Percentiles rank a stretch among this genome's conserved stretches.
phyloP scores from a whole-genome alignment of 2,329 filamentous ascomycete species.

The Xenoacremonium recifei region DNA sequence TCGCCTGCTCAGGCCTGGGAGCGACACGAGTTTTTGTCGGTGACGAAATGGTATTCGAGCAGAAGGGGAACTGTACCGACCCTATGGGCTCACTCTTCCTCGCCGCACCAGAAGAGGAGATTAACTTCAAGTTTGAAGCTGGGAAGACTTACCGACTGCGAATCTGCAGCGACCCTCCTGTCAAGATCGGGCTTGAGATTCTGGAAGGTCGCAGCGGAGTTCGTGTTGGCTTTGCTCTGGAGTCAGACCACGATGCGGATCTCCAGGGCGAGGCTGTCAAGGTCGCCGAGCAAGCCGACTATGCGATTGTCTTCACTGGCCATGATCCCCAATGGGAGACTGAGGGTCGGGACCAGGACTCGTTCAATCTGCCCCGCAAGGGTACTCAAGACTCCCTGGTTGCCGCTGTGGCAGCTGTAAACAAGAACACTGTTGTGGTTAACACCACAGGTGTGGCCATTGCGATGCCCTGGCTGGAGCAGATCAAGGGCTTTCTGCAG shows the following conservation, averaged over 20 bases:
- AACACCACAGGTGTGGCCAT: conserved; percentile 64
- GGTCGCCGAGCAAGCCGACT: conserved; percentile 57
- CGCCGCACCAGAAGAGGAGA: conserved; percentile 27
- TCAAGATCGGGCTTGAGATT: conserved; percentile 25
- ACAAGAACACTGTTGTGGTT: conserved; percentile 59
- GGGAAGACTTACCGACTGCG: conserved; percentile 31
- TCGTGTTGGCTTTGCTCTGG: conserved; percentile 30
- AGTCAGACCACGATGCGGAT: conserved; percentile 33
- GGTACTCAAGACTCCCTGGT: conserved; percentile 61
- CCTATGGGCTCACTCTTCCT: conserved; percentile 35
- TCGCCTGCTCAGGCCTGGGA: conserved; percentile 31
- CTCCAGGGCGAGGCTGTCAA: conserved; percentile 50
- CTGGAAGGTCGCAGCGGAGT: conserved; percentile 31
- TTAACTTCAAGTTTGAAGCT: conserved; percentile 26
- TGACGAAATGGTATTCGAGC: conserved; percentile 29
- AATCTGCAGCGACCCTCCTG: conserved; percentile 29
- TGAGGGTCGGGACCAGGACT: conserved; percentile 68
- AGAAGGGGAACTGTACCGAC: conserved; percentile 29
- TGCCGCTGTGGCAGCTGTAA: conserved; percentile 52
- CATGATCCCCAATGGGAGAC: conserved; percentile 50
- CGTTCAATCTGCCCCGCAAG: conserved; percentile 65
- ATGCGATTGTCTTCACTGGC: conserved; percentile 55
- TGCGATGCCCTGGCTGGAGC: conserved; percentile 54
- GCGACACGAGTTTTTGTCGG: conserved; percentile 30
- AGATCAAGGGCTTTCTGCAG: conserved; percentile 60